Percentiles rank a stretch among this genome's conserved stretches.
These are phyloP conservation scores for Hypoxylon sp. DNA, from an alignment of 2,329 filamentous ascomycete species.

Conservation along the genomic window DNA sequence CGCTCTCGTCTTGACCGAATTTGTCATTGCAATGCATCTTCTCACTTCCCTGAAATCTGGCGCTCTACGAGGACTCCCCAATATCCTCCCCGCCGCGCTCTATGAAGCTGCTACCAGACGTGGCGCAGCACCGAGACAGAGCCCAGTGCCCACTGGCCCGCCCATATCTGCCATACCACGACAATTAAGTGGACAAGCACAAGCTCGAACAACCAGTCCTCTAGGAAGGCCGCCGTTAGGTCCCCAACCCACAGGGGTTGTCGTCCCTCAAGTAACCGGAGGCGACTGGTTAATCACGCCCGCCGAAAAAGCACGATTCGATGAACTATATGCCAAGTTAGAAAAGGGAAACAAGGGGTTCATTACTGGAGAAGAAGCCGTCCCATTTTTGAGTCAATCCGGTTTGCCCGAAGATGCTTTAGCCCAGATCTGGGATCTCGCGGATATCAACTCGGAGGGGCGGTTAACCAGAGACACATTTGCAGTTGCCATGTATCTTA, in stretches of 20 bases:
- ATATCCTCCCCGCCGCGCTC: constrained; percentile 83
- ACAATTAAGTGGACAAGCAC: constrained; percentile 81
- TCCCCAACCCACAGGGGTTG: constrained; percentile 58
- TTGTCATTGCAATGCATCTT: constrained; percentile 98
- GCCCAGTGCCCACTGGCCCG: constrained; percentile 66
- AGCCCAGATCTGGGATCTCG: constrained; percentile 96
- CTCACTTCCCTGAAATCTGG: constrained; percentile 92
- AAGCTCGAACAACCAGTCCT: constrained; percentile 74
- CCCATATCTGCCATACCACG: constrained; percentile 80
- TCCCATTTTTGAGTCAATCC: constrained; percentile 93
- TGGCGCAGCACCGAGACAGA: constrained; percentile 64
- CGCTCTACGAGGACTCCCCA: constrained; percentile 83
- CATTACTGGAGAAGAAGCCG: constrained; percentile 94
- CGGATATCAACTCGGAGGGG: constrained; percentile 92
- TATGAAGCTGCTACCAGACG: constrained; percentile 91
- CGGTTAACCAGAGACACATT: constrained; percentile 91
- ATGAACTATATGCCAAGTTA: constrained; percentile 85
- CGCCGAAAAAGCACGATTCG: constrained; percentile 88
- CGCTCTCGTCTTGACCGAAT: constrained; percentile 87
- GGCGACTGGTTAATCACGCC: constrained; percentile 87
- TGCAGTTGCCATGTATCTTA: constrained; percentile 96
- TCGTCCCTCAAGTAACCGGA: constrained; percentile 51
- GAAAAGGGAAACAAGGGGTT: constrained; percentile 85
- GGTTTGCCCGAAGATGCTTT: constrained; percentile 88
- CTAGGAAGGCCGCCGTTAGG: constrained; percentile 66